Conservation (phyloP, 257 asterid species). For the Nicotiana obtusifolia region DNA sequence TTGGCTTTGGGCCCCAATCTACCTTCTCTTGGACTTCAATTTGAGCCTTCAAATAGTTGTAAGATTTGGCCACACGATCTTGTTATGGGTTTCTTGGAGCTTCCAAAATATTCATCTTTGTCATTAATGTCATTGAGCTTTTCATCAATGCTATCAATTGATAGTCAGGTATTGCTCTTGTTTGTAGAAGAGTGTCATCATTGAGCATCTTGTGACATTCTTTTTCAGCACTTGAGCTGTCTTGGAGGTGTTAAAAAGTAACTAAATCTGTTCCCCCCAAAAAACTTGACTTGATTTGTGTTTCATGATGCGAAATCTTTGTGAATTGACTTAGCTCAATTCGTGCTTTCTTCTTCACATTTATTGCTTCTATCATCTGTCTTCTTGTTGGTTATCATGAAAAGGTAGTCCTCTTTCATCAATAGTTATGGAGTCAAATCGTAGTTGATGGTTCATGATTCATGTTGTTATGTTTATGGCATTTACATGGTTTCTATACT, state of each 20-base stretch:
- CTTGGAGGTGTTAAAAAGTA: neutral
- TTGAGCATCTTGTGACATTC: neutral
- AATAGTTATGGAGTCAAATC: neutral
- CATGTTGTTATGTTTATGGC: neutral
- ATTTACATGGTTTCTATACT: neutral
- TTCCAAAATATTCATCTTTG: too few species aligned
- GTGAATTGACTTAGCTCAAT: neutral
- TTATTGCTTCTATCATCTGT: neutral
- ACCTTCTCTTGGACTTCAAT: too few species aligned
- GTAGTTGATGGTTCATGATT: neutral
- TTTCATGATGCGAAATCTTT: neutral
- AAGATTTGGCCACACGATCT: too few species aligned
- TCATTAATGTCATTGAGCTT: too few species aligned
- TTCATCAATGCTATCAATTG: too few species aligned
- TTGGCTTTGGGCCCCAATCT: too few species aligned
- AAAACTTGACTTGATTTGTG: neutral
- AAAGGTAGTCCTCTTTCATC: neutral
- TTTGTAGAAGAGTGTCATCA: neutral
- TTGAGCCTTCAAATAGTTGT: too few species aligned
- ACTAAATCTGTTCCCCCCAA: neutral
- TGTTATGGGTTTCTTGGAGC: too few species aligned
- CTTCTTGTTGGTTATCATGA: neutral
- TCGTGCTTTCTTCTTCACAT: neutral
- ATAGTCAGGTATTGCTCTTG: neutral
- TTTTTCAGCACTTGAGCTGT: neutral